Evolutionary conservation across 805 yeast genomes (phyloP), one percentile per base, ranked within the genome.

Genomic region (Metschnikowia sp.): DNA sequence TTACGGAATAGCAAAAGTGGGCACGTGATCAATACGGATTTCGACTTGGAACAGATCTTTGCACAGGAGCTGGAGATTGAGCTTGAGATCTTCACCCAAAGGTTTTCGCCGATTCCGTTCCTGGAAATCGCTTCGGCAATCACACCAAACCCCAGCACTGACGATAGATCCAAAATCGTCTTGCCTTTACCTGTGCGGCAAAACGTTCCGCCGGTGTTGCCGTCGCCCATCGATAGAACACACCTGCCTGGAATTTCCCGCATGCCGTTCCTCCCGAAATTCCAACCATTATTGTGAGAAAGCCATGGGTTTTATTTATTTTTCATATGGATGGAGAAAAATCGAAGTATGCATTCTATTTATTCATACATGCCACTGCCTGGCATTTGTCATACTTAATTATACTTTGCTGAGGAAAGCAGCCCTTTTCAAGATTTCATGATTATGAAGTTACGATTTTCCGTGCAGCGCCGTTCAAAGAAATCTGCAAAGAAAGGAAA

Each of bases 41-140:
- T 56, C 29, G 76, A 72, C 32, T 45, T 72, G 38, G 76, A 72
- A 55, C 57, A 68, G n/a, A 57, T 72, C 10, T 72, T 72, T 52
- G 52, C 54, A 29, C 52, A 55, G 2, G 65, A 63, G 32, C 62
- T 61, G 18, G 48, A 53, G 18, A 66, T 72, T 28, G 72, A 69
- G 44, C 56, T 72, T 38, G 76, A 72, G 48, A 54, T 72, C 13
- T 65, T 65, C 46, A 63, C 70, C 10, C 72, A 69, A 45, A 51
- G 60, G 31, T 56, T 66, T 29, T 61, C 61, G 36, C 61, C 70
- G 6, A 66, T 70, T 6, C 70, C 74, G 3, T 65, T 69, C 12
- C 61, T 66, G 49, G 72, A 70, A 44, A 56, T 70, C 33, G 63
- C 73, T 7, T 63, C 72, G 1, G 59, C 69, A 11, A 61, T 65